Evolutionary conservation across 2,329 filamentous ascomycete species (phyloP).

Genomic region (Keithomyces neogunnii): DNA sequence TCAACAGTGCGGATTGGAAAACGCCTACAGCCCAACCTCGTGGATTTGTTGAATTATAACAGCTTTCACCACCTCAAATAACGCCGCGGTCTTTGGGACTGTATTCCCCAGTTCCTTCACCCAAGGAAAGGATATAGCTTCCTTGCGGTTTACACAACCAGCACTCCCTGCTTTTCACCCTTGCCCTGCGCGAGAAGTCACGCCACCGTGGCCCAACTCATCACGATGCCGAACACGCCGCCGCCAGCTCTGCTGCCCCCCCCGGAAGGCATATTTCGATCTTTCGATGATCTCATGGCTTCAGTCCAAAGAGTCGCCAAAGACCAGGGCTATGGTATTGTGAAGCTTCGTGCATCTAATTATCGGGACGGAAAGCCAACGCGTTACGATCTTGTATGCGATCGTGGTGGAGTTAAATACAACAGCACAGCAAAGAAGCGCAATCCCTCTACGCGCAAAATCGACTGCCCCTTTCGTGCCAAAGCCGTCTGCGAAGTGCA

Average conservation of each 20-base stretch:
- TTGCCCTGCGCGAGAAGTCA: constrained; percentile 12
- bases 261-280: constrained; percentile 51
- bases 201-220: constrained; percentile 24
- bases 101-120: not conserved
- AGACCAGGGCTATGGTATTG: constrained; percentile 54
- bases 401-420: constrained; percentile 56
- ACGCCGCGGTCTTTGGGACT: constrained; percentile 1
- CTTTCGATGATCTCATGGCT: constrained; percentile 49
- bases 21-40: constrained; percentile 29
- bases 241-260: constrained; percentile 42
- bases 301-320: constrained; percentile 52
- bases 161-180: constrained; percentile 3
- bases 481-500: constrained; percentile 58
- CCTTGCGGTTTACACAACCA: not conserved
- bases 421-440: constrained; percentile 57
- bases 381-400: constrained; percentile 54
- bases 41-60: constrained; percentile 11
- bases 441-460: constrained; percentile 54
- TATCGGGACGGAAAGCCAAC: constrained; percentile 56
- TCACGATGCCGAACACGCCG: constrained; percentile 38
- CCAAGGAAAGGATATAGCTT: not conserved
- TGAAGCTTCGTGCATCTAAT: constrained; percentile 55
- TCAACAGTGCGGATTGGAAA: constrained; percentile 35
- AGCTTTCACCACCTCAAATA: constrained; percentile 3
- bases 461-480: constrained; percentile 54